Percentiles rank a stretch among this genome's conserved stretches.
phyloP scores from a whole-genome alignment of 1,139 yeast genomes.

The Sugiyamaella novakii region DNA sequence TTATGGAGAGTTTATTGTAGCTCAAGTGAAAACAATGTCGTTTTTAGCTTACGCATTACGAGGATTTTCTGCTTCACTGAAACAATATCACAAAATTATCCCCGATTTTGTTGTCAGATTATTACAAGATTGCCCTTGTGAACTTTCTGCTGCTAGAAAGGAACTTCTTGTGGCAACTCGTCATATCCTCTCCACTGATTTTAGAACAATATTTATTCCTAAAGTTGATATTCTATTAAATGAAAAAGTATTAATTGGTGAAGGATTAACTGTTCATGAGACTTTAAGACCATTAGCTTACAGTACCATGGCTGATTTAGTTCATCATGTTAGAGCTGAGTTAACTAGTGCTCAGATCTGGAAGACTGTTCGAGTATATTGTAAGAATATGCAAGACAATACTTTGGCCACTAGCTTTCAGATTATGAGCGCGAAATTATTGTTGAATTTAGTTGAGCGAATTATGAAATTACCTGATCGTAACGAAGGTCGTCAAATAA shows the following conservation, averaged over 20 bases:
- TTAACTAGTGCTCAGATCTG: slow-evolving; percentile 82
- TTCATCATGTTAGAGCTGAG: slow-evolving; percentile 88
- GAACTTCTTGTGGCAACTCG: slow-evolving; percentile 93
- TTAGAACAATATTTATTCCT: slow-evolving; percentile 78
- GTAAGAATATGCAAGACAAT: slow-evolving; percentile 78
- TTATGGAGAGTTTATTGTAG: slow-evolving; percentile 84
- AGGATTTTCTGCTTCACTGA: slow-evolving; percentile 71
- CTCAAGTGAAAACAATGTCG: slow-evolving; percentile 97
- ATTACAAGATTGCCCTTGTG: slow-evolving; percentile 96
- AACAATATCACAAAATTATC: slow-evolving; percentile 64
- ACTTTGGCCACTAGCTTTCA: slow-evolving; percentile 88
- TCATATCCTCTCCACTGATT: slow-evolving; percentile 88
- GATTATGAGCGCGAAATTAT: slow-evolving; percentile 92
- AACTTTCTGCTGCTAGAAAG: slow-evolving; percentile 86
- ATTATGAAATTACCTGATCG: slow-evolving; percentile 82
- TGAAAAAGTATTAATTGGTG: slow-evolving; percentile 86
- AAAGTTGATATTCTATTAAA: slow-evolving; percentile 83
- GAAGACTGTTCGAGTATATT: slow-evolving; percentile 83
- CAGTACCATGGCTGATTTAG: slow-evolving; percentile 93
- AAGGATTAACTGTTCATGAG: slow-evolving; percentile 88
- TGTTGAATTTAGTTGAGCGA: slow-evolving; percentile 84
- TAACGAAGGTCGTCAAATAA: slow-evolving; percentile 80
- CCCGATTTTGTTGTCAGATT: slow-evolving; percentile 87
- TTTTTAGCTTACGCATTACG: slow-evolving; percentile 92
- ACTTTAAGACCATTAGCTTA: slow-evolving; percentile 87